A percentile compares a stretch with the other conserved stretches of the same genome.
These are phyloP conservation scores for Candida montana DNA, from an alignment of 805 yeast species.

Conservation along the genomic window DNA sequence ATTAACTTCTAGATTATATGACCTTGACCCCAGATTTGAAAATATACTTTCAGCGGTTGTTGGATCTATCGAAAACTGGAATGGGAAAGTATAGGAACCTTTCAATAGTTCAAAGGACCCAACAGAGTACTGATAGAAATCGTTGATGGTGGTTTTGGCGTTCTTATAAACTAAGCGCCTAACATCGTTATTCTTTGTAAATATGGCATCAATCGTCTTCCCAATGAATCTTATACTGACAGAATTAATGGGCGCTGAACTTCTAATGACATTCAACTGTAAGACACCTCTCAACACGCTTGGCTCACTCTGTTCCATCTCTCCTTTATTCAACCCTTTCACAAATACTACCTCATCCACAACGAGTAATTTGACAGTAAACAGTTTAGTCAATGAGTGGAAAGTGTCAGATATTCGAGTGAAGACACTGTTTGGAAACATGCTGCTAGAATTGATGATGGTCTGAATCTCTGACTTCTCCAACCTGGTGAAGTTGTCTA, in stretches of 20 bases:
- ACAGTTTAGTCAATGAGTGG: slow-evolving; percentile 2
- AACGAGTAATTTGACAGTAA: slow-evolving; percentile 5
- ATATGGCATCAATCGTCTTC: slow-evolving; percentile 8
- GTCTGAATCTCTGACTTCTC: too few relatives aligned
- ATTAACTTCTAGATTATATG: slow-evolving; percentile 13
- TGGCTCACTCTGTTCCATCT: slow-evolving; percentile 12
- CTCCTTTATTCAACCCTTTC: slow-evolving; percentile 16
- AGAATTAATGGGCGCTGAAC: slow-evolving; percentile 6
- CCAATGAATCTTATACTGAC: slow-evolving; percentile 17
- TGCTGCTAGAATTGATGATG: too few relatives aligned
- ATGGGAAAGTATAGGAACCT: slow-evolving; percentile 21
- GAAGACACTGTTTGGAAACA: too few relatives aligned
- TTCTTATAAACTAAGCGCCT: slow-evolving; percentile 5
- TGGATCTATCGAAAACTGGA: slow-evolving; percentile 20
- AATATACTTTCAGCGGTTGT: slow-evolving; percentile 16
- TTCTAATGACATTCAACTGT: slow-evolving; percentile 9
- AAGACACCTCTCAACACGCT: slow-evolving; percentile 13
- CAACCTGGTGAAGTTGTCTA: too few relatives aligned
- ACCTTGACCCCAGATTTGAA: slow-evolving; percentile 11
- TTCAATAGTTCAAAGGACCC: slow-evolving; percentile 2
- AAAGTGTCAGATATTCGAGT: not conserved
- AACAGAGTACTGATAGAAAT: slow-evolving; percentile 11
- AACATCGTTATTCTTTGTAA: not conserved
- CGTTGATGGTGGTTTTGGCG: slow-evolving; percentile 10
- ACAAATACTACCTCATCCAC: slow-evolving; percentile 14